Evolutionary conservation across 2,329 filamentous ascomycete species (phyloP).

Genomic region (Teratosphaeria viscida): DNA sequence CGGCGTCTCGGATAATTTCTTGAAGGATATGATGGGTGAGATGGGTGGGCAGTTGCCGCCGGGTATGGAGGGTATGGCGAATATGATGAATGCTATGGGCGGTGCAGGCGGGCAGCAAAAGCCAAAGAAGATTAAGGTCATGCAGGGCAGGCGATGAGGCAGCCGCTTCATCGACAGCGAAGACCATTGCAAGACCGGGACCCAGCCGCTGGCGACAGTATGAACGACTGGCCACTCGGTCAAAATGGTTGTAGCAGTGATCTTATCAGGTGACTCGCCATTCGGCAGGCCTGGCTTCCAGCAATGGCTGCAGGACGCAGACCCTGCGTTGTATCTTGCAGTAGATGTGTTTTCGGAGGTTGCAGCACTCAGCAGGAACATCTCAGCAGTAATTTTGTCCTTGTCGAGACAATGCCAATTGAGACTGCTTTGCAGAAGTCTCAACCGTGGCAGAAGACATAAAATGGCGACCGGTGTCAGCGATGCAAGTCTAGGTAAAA

Average conservation of each 20-base stretch:
- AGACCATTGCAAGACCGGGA: background rate
- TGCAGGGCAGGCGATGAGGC: background rate
- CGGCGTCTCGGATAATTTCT: constrained; percentile 84
- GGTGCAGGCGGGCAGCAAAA: background rate
- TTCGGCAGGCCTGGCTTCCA: background rate
- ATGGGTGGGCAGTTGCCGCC: constrained; percentile 45
- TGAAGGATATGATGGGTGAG: constrained; percentile 95
- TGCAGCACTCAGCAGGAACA: too few relatives aligned
- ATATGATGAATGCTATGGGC: constrained; percentile 9
- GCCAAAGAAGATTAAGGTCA: constrained; percentile 1
- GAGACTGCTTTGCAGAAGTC: too few relatives aligned
- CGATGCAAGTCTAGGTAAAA: background rate
- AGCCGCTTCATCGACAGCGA: background rate
- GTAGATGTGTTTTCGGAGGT: background rate
- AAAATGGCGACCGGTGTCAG: too few relatives aligned
- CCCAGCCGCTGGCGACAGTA: background rate
- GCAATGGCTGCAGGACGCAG: too few relatives aligned
- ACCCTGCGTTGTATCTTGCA: background rate
- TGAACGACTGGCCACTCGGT: background rate
- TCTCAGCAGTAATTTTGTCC: too few relatives aligned
- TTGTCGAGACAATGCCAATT: too few relatives aligned
- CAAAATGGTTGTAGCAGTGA: too few relatives aligned
- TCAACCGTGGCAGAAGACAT: too few relatives aligned
- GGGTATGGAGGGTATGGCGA: constrained; percentile 22
- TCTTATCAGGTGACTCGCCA: background rate